phyloP scores from a whole-genome alignment of 441 rosid genomes.

The Syzygium malaccense region DNA sequence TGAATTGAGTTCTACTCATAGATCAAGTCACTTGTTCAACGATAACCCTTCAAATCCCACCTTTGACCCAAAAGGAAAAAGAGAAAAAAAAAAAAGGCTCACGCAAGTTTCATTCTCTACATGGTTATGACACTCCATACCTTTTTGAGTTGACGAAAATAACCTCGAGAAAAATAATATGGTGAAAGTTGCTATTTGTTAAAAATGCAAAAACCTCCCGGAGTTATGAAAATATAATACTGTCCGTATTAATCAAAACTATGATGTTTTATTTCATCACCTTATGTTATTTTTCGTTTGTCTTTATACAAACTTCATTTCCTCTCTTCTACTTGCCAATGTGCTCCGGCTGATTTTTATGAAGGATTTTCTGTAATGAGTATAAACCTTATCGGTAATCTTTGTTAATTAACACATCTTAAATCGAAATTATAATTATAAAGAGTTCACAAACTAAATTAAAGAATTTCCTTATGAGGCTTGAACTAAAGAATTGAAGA shows the following conservation, averaged over 20 bases:
- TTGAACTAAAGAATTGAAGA: background rate
- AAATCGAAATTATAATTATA: background rate
- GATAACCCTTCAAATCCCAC: background rate
- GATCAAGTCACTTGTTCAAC: background rate
- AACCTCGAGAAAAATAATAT: background rate
- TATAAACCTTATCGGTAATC: background rate
- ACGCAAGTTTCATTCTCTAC: background rate
- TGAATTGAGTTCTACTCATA: background rate
- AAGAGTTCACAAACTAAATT: background rate
- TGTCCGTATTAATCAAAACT: background rate
- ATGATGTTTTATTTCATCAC: background rate
- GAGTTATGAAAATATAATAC: background rate
- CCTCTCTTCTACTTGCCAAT: background rate
- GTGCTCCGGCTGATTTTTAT: background rate
- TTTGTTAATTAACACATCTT: background rate
- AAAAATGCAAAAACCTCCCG: background rate
- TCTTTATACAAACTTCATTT: background rate
- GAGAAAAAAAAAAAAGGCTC: background rate
- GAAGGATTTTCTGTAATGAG: background rate
- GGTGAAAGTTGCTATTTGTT: background rate
- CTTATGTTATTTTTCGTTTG: background rate
- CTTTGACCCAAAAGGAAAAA: background rate
- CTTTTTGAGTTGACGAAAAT: background rate
- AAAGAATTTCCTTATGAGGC: background rate
- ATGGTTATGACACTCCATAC: rapidly evolving